phyloP scores from a whole-genome alignment of 2,329 filamentous ascomycete genomes.

The Aspergillus novoparasiticus region DNA sequence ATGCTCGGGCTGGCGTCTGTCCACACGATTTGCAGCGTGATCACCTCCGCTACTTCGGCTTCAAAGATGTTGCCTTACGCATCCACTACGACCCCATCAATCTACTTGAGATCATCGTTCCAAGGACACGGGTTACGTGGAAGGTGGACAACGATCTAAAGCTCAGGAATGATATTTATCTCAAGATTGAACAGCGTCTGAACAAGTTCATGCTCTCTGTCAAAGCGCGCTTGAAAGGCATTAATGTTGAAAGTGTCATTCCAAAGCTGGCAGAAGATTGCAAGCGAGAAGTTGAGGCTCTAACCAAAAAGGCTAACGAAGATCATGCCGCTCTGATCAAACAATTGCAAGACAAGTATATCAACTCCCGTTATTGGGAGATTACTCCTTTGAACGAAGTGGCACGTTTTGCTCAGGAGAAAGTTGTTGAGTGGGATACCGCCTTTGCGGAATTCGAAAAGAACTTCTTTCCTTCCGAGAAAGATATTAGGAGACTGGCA shows the following conservation, averaged over 20 bases:
- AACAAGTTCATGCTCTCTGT: conserved; percentile 87
- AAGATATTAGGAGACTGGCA: conserved; percentile 89
- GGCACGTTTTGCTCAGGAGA: conserved; percentile 87
- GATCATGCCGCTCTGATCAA: conserved; percentile 74
- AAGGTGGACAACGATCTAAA: conserved; percentile 93
- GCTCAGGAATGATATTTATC: conserved; percentile 90
- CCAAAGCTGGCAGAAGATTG: conserved; percentile 85
- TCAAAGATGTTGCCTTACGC: conserved; percentile 79
- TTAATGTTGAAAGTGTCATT: conserved; percentile 87
- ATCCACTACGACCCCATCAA: conserved; percentile 93
- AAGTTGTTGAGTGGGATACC: conserved; percentile 89
- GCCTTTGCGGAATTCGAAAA: conserved; percentile 88
- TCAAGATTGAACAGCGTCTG: conserved; percentile 77
- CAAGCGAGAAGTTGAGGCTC: conserved; percentile 74
- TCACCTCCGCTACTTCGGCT: conserved; percentile 90
- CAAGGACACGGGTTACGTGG: conserved; percentile 88
- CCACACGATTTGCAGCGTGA: conserved; percentile 90
- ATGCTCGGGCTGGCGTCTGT: conserved; percentile 73
- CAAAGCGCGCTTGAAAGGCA: conserved; percentile 78
- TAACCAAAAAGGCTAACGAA: conserved; percentile 78
- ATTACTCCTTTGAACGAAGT: conserved; percentile 90
- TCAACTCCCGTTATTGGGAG: conserved; percentile 93
- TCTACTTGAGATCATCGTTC: conserved; percentile 91
- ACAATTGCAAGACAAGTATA: conserved; percentile 86
- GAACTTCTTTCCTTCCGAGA: conserved; percentile 91